These are phyloP conservation scores for Leishmania major DNA, from an alignment of 208 protist species.

Conservation along the genomic window DNA sequence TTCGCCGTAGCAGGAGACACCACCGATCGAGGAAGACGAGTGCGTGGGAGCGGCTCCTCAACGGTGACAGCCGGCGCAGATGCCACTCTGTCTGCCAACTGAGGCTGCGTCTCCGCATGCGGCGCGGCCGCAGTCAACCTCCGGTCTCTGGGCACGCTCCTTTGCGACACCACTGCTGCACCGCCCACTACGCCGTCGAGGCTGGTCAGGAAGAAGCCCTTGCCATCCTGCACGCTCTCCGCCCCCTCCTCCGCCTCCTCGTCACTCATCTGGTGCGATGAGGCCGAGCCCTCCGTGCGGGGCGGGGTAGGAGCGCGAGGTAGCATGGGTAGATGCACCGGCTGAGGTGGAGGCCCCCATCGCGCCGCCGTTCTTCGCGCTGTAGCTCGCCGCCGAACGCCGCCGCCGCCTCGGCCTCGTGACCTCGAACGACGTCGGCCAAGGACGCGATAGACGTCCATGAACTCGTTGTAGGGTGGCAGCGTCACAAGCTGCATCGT, in stretches of 20 bases:
- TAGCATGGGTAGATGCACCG: not conserved
- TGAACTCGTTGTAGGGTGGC: slow-evolving; percentile 84
- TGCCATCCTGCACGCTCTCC: slow-evolving; percentile 2
- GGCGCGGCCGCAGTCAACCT: not conserved
- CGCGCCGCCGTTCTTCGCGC: not conserved
- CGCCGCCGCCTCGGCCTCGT: not conserved
- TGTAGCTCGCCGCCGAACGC: not conserved
- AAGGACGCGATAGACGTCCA: slow-evolving; percentile 82
- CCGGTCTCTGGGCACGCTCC: not conserved
- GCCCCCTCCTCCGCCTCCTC: not conserved
- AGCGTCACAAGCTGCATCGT: slow-evolving; percentile 65
- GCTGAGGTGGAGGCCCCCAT: not conserved
- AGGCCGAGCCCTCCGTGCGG: not conserved
- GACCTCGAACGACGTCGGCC: slow-evolving; percentile 2
- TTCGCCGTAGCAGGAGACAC: slow-evolving; percentile 60
- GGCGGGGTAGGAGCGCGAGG: slow-evolving; percentile 1
- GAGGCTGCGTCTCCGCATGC: not conserved
- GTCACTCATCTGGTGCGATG: slow-evolving; percentile 9
- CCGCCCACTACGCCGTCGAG: slow-evolving; percentile 24
- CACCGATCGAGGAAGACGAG: slow-evolving; percentile 22
- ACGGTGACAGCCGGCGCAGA: not conserved
- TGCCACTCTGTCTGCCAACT: not conserved
- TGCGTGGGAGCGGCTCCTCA: slow-evolving; percentile 7
- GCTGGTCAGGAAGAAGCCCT: slow-evolving; percentile 44
- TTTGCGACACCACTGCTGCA: not conserved